A percentile compares a stretch with the other conserved stretches of the same genome.
These are phyloP conservation scores for Lepidium didymum DNA, from an alignment of 345 rosid genomes.

Conservation along the genomic window DNA sequence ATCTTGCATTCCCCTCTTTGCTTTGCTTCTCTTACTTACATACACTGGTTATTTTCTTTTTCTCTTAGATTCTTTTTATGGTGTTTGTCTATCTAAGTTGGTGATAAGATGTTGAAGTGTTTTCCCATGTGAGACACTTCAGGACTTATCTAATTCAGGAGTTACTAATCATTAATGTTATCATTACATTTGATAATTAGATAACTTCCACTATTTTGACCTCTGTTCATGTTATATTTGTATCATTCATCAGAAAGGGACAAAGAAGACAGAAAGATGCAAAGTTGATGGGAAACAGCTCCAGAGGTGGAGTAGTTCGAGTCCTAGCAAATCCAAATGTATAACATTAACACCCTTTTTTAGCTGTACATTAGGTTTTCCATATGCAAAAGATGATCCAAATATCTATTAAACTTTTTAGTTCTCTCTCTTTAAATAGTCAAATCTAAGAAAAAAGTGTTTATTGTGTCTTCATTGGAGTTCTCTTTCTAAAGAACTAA, in stretches of 20 bases:
- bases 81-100: background rate
- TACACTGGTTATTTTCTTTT: background rate
- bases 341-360: slow-evolving; percentile 35
- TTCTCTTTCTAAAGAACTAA: background rate
- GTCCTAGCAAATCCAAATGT: slow-evolving; percentile 71
- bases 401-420: background rate
- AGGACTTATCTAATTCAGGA: background rate
- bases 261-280: slow-evolving; percentile 32
- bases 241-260: slow-evolving; percentile 24
- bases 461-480: background rate
- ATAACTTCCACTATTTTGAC: background rate
- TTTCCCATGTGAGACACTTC: background rate
- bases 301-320: slow-evolving; percentile 49
- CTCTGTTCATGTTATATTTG: background rate
- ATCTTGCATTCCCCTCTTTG: background rate
- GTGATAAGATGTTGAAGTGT: background rate
- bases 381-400: slow-evolving; percentile 21
- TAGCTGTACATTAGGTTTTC: slow-evolving; percentile 15
- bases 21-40: background rate
- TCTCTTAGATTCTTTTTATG: background rate
- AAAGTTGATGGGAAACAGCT: slow-evolving; percentile 25
- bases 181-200: background rate
- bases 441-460: background rate
- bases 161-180: background rate
- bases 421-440: background rate